Percentiles rank a stretch among this genome's conserved stretches.
phyloP scores from a whole-genome alignment of 2,329 filamentous ascomycete genomes.

The Aspergillus aculeatinus region DNA sequence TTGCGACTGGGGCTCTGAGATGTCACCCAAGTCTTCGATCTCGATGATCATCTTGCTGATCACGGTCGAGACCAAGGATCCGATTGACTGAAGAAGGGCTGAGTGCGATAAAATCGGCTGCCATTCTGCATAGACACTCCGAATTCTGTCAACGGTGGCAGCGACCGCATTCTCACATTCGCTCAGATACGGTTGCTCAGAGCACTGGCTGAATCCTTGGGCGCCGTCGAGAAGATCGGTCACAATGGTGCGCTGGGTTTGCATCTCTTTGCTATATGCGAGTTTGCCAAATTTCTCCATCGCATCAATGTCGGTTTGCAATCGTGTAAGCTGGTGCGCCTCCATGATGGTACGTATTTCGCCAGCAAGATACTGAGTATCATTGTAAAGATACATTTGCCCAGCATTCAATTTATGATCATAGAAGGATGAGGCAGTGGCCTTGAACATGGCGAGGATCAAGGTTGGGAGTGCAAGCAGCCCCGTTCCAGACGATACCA shows the following conservation, averaged over 20 bases:
- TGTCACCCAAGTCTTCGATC: conserved; percentile 63
- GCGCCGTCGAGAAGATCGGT: conserved; percentile 63
- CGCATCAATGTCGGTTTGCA: conserved; percentile 55
- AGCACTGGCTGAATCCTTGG: conserved; percentile 61
- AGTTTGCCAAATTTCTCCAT: conserved; percentile 61
- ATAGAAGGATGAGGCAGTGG: conserved; percentile 49
- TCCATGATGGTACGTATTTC: conserved; percentile 51
- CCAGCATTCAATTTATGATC: conserved; percentile 48
- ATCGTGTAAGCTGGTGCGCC: conserved; percentile 48
- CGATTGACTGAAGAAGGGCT: conserved; percentile 61
- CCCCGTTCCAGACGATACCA: conserved; percentile 44
- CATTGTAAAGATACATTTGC: conserved; percentile 66
- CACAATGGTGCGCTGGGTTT: conserved; percentile 62
- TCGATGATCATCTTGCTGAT: conserved; percentile 61
- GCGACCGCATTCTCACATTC: conserved; percentile 62
- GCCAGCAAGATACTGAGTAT: conserved; percentile 58
- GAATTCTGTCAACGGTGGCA: conserved; percentile 58
- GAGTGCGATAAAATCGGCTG: conserved; percentile 58
- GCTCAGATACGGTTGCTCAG: conserved; percentile 56
- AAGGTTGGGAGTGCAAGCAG: conserved; percentile 49
- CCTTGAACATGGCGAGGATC: conserved; percentile 52
- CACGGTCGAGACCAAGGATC: conserved; percentile 57
- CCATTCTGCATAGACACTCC: conserved; percentile 58
- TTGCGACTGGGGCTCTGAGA: conserved; percentile 62
- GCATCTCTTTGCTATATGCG: conserved; percentile 64